Evolutionary conservation across 192 early-diverging fungal species (phyloP), one percentile per base, ranked within the genome.

Genomic region (Rhizophagus sp.): DNA sequence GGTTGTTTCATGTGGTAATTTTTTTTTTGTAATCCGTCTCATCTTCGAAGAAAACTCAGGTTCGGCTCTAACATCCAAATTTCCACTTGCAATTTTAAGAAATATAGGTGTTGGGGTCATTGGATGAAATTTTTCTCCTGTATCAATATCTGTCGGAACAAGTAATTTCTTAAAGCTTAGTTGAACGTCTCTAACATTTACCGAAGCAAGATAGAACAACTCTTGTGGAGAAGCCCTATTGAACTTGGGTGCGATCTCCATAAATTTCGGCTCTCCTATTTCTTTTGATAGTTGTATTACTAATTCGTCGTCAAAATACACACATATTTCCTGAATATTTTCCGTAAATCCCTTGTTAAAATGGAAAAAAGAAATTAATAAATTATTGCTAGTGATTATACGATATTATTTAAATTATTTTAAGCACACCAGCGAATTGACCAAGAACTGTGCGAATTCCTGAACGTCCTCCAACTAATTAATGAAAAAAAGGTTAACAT

Each of bases 11-110:
- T 84, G 80, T 27, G 96, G 96, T 12, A 95, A 93, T 62, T 86
- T 86, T 78, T 97, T 97, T 83, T 97, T 97, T 0, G 95, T 97
- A 0, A 94, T 91, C 7, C 96, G 86, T 74, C 95, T 92, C 94
- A 97, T 96, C 75, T 96, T 93, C n/a, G 83, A 81, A n/a, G 84
- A 74, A 44, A 95, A 85, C 24, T 90, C 81, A 41, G 79, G 72
- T 0, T 87, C 80, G 0, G 93, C 87, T 41, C 84, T 84, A 30
- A 93, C 90, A 75, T 82, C 79, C 25, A 95, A 73, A 22, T 88
- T 66, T 6, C 88, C 94, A 22, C 83, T 87, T 7, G 93, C 94
- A 0, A 91, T 91, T 24, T 92, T 83, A 68, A 96, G 83, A 71
- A 93, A 96, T 22, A 94, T 88, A 7, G 90, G 91, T 2, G 87